Evolutionary conservation across 805 yeast species (phyloP), one percentile per base, ranked within the genome.

Genomic region (Cyberlindnera mycetangii): DNA sequence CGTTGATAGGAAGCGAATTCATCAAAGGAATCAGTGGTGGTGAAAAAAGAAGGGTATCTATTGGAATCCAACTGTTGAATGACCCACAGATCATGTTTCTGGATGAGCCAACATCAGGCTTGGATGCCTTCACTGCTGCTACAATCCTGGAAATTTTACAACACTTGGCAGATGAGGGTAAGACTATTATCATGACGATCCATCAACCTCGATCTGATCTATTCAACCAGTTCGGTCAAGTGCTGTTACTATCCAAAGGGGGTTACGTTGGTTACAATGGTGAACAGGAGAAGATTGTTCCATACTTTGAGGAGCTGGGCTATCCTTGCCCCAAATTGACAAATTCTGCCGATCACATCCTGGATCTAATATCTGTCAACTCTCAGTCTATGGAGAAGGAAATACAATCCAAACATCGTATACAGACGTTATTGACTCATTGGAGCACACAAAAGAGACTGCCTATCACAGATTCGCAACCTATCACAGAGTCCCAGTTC

Each of bases 31-130:
- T 83, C 8, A 78, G 85, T 42, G 89, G 89, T 12, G 89, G 89
- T 45, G 96, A 89, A 59, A 88, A 86, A 58, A 73, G 96, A 56
- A 71, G 96, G 54, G 85, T 89, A 1, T 80, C 92, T 0, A 87
- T 89, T 61, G 93, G 89, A 1, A 77, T 86, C 38, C 96, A 89
- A 59, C 66, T 89, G 25, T 66, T 89, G 32, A 80, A 81, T 45
- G 79, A 80, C 42, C 95, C 96, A 0, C 81, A 81, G 44, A 72
- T 89, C 22, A 59, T 89, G 33, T 72, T 89, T 39, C 65, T 89
- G 18, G 97, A 89, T 62, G 96, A 89, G 59, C 96, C 96, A 1
- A 89, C 96, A 0, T 85, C 95, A 3, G 97, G 97, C 0, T 69
- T 89, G 19, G 96, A 89, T 60, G 77, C 90, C 19, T 79, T 85